Evolutionary conservation across 2,329 filamentous ascomycete genomes (phyloP).

Genomic region (Exserohilum rostratum): DNA sequence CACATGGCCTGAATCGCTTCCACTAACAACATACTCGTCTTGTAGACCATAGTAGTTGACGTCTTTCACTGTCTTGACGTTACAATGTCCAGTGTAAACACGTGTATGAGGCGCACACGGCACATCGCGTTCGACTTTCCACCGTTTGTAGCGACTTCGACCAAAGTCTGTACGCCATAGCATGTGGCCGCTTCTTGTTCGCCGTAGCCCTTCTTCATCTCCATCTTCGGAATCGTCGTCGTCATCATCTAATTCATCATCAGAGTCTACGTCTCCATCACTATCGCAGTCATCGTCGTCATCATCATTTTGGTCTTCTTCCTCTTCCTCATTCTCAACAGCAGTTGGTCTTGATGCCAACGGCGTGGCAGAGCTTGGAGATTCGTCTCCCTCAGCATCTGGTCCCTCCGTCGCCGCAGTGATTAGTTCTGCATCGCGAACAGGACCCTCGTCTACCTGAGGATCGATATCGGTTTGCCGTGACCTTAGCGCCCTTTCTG

Average conservation of each 20-base stretch:
- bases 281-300: constrained; percentile 33
- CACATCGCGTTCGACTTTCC: constrained; percentile 60
- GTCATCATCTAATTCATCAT: constrained; percentile 41
- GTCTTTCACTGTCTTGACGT: constrained; percentile 71
- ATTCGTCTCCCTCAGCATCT: constrained; percentile 11
- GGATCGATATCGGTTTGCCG: constrained; percentile 57
- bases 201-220: constrained; percentile 41
- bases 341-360: neutral
- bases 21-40: constrained; percentile 72
- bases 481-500: constrained; percentile 49
- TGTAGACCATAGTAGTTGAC: constrained; percentile 71
- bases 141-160: constrained; percentile 51
- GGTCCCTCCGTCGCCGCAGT: constrained; percentile 21
- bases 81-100: constrained; percentile 68
- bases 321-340: constrained; percentile 31
- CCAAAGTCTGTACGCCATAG: constrained; percentile 59
- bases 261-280: constrained; percentile 34
- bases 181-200: constrained; percentile 47
- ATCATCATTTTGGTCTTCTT: constrained; percentile 40
- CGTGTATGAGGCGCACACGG: constrained; percentile 63
- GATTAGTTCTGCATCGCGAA: constrained; percentile 43
- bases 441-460: constrained; percentile 52
- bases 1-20: constrained; percentile 69
- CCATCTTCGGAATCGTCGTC: constrained; percentile 38
- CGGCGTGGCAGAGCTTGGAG: constrained; percentile 8